Evolutionary conservation across 2,329 filamentous ascomycete species (phyloP).

Genomic region (Ceratocystis eucalypticola): DNA sequence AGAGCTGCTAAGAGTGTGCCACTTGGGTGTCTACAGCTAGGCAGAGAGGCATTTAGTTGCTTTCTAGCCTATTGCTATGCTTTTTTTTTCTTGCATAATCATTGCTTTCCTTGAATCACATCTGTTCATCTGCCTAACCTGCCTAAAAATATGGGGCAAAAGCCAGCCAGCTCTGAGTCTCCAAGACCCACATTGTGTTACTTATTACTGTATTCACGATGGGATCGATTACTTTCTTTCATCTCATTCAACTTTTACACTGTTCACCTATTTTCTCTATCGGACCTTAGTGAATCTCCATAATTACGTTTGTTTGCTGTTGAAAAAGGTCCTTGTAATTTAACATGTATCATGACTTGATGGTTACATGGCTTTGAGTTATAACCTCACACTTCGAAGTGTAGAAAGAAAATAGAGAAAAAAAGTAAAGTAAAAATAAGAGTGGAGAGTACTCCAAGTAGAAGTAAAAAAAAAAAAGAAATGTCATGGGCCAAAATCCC

Average conservation of each 20-base stretch:
- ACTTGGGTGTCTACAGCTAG: too few species aligned
- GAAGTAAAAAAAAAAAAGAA: neutral
- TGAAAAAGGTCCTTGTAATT: conserved; percentile 1
- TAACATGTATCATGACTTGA: conserved; percentile 3
- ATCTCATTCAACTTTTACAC: neutral
- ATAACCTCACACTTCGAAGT: neutral
- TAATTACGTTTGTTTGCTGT: neutral
- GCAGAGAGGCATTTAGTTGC: too few species aligned
- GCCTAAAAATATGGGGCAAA: too few species aligned
- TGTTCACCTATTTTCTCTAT: neutral
- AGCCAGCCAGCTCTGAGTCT: too few species aligned
- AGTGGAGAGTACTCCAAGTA: neutral
- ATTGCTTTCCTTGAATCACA: too few species aligned
- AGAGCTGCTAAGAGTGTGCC: neutral
- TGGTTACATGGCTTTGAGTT: neutral
- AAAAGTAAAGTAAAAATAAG: conserved; percentile 3
- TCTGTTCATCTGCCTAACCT: too few species aligned
- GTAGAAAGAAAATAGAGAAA: conserved; percentile 7
- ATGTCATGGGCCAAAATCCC: neutral
- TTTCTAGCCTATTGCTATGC: too few species aligned
- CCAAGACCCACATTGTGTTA: too few species aligned
- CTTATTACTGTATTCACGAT: too few species aligned
- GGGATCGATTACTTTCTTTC: too few species aligned
- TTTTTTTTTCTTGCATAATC: too few species aligned
- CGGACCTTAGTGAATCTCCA: neutral